Conservation (phyloP, 73 alveolate genomes). For the Paramecium biaurelia region DNA sequence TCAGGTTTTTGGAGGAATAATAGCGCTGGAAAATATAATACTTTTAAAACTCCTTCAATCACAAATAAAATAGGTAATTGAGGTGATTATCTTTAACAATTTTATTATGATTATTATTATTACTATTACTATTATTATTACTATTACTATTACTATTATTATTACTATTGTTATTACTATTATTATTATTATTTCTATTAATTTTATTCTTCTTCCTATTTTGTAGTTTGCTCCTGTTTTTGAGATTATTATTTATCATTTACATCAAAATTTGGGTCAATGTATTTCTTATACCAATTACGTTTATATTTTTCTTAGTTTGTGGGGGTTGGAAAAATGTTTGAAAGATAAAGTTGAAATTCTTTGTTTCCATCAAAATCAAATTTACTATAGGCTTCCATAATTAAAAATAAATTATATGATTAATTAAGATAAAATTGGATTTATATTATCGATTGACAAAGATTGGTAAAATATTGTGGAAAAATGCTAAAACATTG, state of each 20-base stretch:
- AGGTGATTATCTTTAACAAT: neutral
- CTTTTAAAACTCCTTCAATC: constrained; percentile 40
- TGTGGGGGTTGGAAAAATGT: neutral
- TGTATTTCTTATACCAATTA: neutral
- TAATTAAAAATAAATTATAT: constrained; percentile 18
- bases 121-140: neutral
- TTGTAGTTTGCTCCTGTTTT: neutral
- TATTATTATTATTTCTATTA: neutral
- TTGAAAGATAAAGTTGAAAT: neutral
- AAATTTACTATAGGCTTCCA: neutral
- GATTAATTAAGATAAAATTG: neutral
- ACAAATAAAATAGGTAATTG: neutral
- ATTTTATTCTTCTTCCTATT: neutral
- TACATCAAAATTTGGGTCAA: neutral
- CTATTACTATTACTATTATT: no score
- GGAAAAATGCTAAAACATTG: neutral
- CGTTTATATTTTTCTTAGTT: neutral
- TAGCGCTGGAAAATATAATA: constrained; percentile 7
- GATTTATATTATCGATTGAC: neutral
- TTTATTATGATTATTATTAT: neutral
- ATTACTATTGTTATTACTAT: neutral
- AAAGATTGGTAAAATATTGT: constrained; percentile 5
- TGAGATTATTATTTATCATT: neutral
- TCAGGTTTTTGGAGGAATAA: neutral
- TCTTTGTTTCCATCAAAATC: neutral